Base-by-base conservation (phyloP, 495 filamentous ascomycete genomes). In the Friedmanniomyces endolithicus region DNA sequence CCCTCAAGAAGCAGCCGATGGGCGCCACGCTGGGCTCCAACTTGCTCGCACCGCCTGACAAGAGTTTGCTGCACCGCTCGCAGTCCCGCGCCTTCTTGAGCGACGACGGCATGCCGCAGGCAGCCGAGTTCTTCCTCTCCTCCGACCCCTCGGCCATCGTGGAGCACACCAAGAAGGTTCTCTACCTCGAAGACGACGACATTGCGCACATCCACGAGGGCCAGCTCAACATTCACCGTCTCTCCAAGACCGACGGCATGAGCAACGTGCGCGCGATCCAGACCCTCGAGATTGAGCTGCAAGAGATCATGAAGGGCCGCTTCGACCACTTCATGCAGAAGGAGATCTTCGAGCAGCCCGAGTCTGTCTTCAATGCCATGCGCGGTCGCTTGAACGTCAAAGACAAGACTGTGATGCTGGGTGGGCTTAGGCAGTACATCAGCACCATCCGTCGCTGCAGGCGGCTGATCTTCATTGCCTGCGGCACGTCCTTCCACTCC, bases 261-360 rank as follows among this genome's bases (percentile, higher is more conserved):
- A 95, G 88, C 67, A 95, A 95, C 66, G 89, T 97, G 51, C 88
- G 92, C 65, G 86, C 85, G 50, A 98, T 98, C 70, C 92, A 98
- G 76, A 98, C 92, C 41, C 79, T 98, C 52, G 92, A 98, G 74
- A 83, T 98, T 39, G 88, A 98, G 78, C 82, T 98, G 52, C 92
- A 98, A 75, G 92, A 98, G 74, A 98, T 98, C 71, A 98, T 98
- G 92, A 98, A 97, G 81, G 92, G 92, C 67, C 94, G 90, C 66
- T 98, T 97, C 72, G 92, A 98, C 68, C 92, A 98, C 72, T 98
- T 96, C 77, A 98, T 98, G 92, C 94, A 98, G 69, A 98, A 98
- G 78, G 92, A 98, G 69, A 98, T 98, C 65, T 98, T 97, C 71
- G 92, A 98, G 75, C 92, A 98, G 74, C 92, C 92, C 55, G 92